phyloP scores from a whole-genome alignment of 257 asterid genomes.

The Cynanchum wilfordii region DNA sequence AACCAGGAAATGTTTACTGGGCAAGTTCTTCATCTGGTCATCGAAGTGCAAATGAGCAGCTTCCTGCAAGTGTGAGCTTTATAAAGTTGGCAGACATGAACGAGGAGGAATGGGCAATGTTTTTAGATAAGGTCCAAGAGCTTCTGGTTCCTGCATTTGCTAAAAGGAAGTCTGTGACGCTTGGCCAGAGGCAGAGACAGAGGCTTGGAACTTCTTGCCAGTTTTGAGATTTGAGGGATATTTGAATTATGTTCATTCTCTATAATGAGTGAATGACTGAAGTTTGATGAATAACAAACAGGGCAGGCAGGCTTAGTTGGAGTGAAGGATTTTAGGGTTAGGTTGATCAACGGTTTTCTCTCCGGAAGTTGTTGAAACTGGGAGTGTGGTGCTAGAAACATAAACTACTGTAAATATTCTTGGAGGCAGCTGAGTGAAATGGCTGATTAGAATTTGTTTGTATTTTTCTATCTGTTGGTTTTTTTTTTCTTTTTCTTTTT shows the following conservation, averaged over 20 bases:
- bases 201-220: slow-evolving; percentile 99
- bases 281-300: slow-evolving; percentile 30
- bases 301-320: slow-evolving; percentile 34
- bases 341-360: slow-evolving; percentile 29
- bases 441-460: slow-evolving; percentile 32
- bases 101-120: slow-evolving; percentile 73
- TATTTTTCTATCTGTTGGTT: slow-evolving; percentile 20
- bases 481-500: slow-evolving; percentile 8
- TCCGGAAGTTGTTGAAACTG: slow-evolving; percentile 22
- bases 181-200: slow-evolving; percentile 73
- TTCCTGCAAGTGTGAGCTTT: slow-evolving; percentile 66
- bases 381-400: slow-evolving; percentile 21
- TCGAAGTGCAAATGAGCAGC: slow-evolving; percentile 94
- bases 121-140: slow-evolving; percentile 77
- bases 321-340: slow-evolving; percentile 36
- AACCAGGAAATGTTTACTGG: slow-evolving; percentile 36
- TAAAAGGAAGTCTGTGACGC: slow-evolving; percentile 48
- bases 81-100: slow-evolving; percentile 88
- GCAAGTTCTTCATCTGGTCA: slow-evolving; percentile 64
- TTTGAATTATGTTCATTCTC: slow-evolving; percentile 15
- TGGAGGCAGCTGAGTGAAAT: slow-evolving; percentile 33
- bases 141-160: slow-evolving; percentile 69
- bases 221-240: slow-evolving; percentile 62
- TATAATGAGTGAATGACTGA: slow-evolving; percentile 19
- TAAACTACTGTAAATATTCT: slow-evolving; percentile 56